phyloP scores from a whole-genome alignment of 2,329 filamentous ascomycete species.

The Ophiostoma piceae region DNA sequence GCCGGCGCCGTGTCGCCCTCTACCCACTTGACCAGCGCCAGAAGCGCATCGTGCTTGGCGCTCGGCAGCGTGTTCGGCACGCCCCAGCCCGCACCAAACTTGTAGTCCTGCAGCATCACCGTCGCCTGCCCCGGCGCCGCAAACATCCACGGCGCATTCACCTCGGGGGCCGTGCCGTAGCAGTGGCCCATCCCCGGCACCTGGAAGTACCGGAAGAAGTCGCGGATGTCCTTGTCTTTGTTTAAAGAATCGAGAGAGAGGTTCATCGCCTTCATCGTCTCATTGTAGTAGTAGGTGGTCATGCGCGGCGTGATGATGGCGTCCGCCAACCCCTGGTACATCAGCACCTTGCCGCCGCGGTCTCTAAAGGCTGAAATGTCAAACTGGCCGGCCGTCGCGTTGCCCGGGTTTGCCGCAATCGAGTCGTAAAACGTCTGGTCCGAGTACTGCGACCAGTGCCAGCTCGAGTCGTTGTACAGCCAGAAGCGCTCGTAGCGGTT shows the following conservation, averaged over 20 bases:
- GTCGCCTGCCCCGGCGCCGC: conserved; percentile 32
- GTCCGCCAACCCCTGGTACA: conserved; percentile 41
- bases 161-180: conserved; percentile 29
- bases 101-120: conserved; percentile 20
- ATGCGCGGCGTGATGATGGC: conserved; percentile 34
- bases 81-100: conserved; percentile 24
- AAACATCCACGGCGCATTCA: conserved; percentile 36
- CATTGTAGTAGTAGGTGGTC: conserved; percentile 35
- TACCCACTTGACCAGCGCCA: conserved; percentile 33
- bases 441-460: conserved; percentile 33
- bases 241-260: conserved; percentile 17
- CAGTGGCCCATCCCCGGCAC: conserved; percentile 51
- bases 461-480: conserved; percentile 31
- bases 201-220: conserved; percentile 48
- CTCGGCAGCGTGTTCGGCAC: conserved; percentile 22
- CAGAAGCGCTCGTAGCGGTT: conserved; percentile 32
- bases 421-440: conserved; percentile 30
- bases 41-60: conserved; percentile 36
- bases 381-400: conserved; percentile 32
- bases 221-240: conserved; percentile 34
- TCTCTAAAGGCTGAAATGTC: conserved; percentile 17
- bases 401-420: conserved; percentile 31
- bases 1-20: conserved; percentile 19
- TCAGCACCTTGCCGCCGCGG: conserved; percentile 39
- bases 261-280: conserved; percentile 36